Percentiles rank a stretch among this genome's conserved stretches.
phyloP scores from a whole-genome alignment of 257 asterid genomes.

The Nicotiana knightiana region DNA sequence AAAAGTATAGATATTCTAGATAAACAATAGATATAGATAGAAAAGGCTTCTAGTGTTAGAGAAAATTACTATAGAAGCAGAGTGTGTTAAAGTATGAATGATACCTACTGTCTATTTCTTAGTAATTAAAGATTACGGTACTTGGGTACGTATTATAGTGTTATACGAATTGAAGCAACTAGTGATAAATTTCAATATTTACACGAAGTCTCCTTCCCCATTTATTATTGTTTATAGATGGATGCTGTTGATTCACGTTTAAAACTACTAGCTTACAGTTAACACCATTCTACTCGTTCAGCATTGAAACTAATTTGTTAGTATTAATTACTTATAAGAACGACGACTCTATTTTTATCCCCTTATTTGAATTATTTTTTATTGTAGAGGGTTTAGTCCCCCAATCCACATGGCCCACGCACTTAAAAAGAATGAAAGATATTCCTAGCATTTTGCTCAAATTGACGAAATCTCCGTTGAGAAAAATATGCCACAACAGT shows the following conservation, averaged over 20 bases:
- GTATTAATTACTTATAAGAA: too few species aligned
- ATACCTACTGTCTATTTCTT: too few species aligned
- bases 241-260: neutral
- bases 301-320: neutral
- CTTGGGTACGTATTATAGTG: neutral
- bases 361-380: too few species aligned
- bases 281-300: neutral
- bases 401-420: too few species aligned
- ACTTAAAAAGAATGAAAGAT: neutral
- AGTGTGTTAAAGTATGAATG: too few species aligned
- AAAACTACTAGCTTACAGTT: neutral
- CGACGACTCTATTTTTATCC: too few species aligned
- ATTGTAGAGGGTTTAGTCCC: too few species aligned
- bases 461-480: neutral
- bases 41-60: too few species aligned
- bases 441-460: neutral
- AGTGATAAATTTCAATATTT: neutral
- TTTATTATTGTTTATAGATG: neutral
- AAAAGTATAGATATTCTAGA: too few species aligned
- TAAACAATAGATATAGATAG: too few species aligned
- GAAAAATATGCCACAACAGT: neutral
- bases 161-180: neutral
- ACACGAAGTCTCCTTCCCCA: neutral
- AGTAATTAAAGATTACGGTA: too few species aligned
- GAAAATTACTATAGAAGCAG: too few species aligned